Evolutionary conservation across 2,329 filamentous ascomycete genomes (phyloP), one percentile per base, ranked within the genome.

Genomic region (Teratosphaeria nubilosa): DNA sequence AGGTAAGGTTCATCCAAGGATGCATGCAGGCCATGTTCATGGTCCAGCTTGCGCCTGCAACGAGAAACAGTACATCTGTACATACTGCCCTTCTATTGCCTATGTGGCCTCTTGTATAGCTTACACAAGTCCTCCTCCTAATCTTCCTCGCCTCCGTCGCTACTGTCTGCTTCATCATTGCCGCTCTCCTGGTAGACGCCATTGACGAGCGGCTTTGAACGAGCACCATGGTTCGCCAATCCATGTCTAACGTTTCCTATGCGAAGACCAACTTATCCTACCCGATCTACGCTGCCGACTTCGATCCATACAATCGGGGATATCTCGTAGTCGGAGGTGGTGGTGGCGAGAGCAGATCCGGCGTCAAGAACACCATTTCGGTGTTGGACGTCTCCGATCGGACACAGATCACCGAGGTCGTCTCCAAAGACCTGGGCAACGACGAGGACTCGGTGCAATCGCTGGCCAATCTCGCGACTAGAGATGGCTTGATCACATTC

Each of bases 371-470:
- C 78, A 90, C 90, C 74, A 90, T 96, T 68, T 86, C 84, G 31
- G 77, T 91, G 14, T 79, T 95, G 62, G 86, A 92, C 70, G 81
- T 86, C n/a, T 84, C 82, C 66, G 84, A 82, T 41, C 78, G 83
- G 58, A 82, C 85, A 53, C 76, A 90, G 54, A 80, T 84, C 62
- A 77, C 86, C 64, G 68, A 72, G n/a, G 77, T 81, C 24, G 83
- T 85, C 63, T 88, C 95, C 65, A 79, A 92, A 68, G 85, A 90
- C 59, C 83, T 96, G 54, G 88, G 88, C 61, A 82, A 84, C 65
- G 84, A 91, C 69, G 91, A 96, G 76, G 92, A 97, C 74, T 95
- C 88, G 58, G 89, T 95, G 59, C 90, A 87, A 63, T 91, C 88
- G 57, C 79, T 96, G 54, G 90, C 85, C 50, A 83, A 87, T 56